Evolutionary conservation across 768 basidiomycete species (phyloP).

Genomic region (Sutorius australiensis): DNA sequence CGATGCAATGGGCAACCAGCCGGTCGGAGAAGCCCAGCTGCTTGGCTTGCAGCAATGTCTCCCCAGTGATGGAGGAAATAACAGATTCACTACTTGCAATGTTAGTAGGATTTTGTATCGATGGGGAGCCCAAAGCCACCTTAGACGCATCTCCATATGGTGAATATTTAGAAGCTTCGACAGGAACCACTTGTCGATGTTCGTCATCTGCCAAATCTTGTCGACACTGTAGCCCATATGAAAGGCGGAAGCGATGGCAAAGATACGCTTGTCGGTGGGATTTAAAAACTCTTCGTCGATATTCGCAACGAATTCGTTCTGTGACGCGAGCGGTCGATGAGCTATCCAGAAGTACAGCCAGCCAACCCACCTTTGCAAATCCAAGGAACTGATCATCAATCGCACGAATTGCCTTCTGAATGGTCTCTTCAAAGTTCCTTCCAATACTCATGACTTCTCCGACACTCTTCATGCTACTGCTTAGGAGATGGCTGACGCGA

Average conservation of each 20-base stretch:
- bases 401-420: conserved; percentile 95
- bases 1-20: conserved; percentile 77
- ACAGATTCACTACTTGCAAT: conserved; percentile 48
- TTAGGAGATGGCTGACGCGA: conserved; percentile 85
- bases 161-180: conserved; percentile 81
- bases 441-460: conserved; percentile 99
- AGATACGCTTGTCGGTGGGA: conserved; percentile 96
- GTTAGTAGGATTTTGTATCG: conserved; percentile 2
- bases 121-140: conserved; percentile 42
- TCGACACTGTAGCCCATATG: conserved; percentile 91
- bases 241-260: conserved; percentile 93
- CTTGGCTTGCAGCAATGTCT: conserved; percentile 76
- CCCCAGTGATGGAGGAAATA: conserved; percentile 57
- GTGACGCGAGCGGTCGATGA: neutral
- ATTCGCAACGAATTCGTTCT: conserved; percentile 87
- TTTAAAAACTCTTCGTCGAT: conserved; percentile 91
- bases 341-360: neutral
- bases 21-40: conserved; percentile 96
- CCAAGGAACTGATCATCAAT: conserved; percentile 95
- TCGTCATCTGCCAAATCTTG: conserved; percentile 96
- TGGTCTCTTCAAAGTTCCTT: conserved; percentile 96
- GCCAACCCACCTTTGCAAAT: conserved; percentile 69
- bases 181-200: conserved; percentile 98
- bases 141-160: conserved; percentile 71
- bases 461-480: conserved; percentile 98